phyloP scores from a whole-genome alignment of 129 eudicot species.

The Chrysanthemum lavandulifolium region DNA sequence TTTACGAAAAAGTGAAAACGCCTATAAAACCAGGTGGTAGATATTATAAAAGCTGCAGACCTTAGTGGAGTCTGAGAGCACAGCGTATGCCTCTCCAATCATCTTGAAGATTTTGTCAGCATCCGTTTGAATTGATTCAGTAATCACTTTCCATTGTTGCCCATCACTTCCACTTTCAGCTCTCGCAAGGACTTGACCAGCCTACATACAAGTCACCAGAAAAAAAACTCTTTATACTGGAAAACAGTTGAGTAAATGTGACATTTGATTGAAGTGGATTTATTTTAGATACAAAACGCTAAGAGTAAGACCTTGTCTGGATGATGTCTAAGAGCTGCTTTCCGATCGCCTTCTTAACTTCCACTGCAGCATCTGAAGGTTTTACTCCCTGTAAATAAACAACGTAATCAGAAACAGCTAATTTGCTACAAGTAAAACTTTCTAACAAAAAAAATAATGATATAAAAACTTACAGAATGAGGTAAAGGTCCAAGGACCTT shows the following conservation, averaged over 20 bases:
- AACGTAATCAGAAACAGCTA: neutral
- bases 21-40: neutral
- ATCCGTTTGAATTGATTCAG: slow-evolving; percentile 68
- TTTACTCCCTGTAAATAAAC: slow-evolving; percentile 64
- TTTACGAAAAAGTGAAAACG: too few species aligned
- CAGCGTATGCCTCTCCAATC: slow-evolving; percentile 93
- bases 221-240: neutral
- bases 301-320: slow-evolving; percentile 81
- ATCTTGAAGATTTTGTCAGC: slow-evolving; percentile 88
- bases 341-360: slow-evolving; percentile 88
- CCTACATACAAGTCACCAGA: slow-evolving; percentile 48
- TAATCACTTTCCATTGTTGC: slow-evolving; percentile 61
- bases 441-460: neutral
- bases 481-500: slow-evolving; percentile 62
- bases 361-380: slow-evolving; percentile 65
- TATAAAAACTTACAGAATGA: slow-evolving; percentile 65
- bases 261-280: neutral
- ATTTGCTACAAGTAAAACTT: neutral
- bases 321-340: slow-evolving; percentile 97
- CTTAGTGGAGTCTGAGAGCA: slow-evolving; percentile 86
- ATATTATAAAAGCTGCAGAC: slow-evolving; percentile 27
- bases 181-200: slow-evolving; percentile 69
- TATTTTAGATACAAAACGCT: neutral
- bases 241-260: slow-evolving; percentile 5
- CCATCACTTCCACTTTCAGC: slow-evolving; percentile 68